phyloP scores from a whole-genome alignment of 257 asterid genomes.

The Asclepias syriaca region DNA sequence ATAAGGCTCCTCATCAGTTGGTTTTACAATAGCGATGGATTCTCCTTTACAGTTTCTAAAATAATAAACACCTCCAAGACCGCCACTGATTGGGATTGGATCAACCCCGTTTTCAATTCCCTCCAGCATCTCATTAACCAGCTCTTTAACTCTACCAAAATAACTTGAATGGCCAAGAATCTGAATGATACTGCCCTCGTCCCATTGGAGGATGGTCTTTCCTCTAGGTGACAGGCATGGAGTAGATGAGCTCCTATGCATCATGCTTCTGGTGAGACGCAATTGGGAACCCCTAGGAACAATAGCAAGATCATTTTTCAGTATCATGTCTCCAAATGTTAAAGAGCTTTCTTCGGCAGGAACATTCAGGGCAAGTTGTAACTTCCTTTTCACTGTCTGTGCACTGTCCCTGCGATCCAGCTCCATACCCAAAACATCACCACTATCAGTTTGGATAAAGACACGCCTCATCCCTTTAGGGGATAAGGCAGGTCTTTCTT shows the following conservation, averaged over 20 bases:
- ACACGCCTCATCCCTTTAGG: slow-evolving; percentile 13
- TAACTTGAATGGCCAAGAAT: slow-evolving; percentile 12
- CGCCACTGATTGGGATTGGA: slow-evolving; percentile 10
- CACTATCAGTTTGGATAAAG: slow-evolving; percentile 22
- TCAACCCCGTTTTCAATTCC: slow-evolving; percentile 11
- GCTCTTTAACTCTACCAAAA: neutral
- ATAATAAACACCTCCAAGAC: slow-evolving; percentile 18
- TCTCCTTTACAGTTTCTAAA: slow-evolving; percentile 12
- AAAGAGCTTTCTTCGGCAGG: slow-evolving; percentile 16
- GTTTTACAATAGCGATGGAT: slow-evolving; percentile 19
- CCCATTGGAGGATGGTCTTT: slow-evolving; percentile 4
- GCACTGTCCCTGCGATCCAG: slow-evolving; percentile 20
- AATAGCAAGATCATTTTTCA: slow-evolving; percentile 15
- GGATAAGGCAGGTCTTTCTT: neutral
- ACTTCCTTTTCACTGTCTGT: slow-evolving; percentile 17
- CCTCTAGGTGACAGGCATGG: slow-evolving; percentile 16
- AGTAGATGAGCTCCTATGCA: slow-evolving; percentile 22
- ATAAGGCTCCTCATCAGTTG: slow-evolving; percentile 23
- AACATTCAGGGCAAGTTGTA: slow-evolving; percentile 15
- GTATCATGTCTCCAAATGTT: slow-evolving; percentile 14
- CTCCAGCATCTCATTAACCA: slow-evolving; percentile 12
- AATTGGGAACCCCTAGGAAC: slow-evolving; percentile 12
- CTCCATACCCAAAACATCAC: slow-evolving; percentile 16
- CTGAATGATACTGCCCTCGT: slow-evolving; percentile 9
- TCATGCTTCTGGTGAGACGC: slow-evolving; percentile 12